A percentile compares a stretch with the other conserved stretches of the same genome.
phyloP scores from a whole-genome alignment of 1,284 basidiomycete species.

The Singerocomus inundabilis region DNA sequence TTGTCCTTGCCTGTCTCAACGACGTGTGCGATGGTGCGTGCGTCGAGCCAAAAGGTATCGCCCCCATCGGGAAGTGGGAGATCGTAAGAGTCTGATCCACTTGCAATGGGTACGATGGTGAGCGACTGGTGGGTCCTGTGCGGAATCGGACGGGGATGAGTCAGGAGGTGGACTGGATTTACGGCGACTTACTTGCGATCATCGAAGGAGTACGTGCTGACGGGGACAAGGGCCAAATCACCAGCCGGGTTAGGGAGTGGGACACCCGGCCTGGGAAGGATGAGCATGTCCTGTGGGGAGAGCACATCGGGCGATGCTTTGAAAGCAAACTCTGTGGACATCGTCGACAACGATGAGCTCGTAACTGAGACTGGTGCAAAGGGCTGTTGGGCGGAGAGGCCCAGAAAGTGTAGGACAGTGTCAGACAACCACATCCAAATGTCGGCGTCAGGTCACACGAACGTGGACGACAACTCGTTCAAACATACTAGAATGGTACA shows the following conservation, averaged over 20 bases:
- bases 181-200: conserved; percentile 60
- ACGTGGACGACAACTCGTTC: too few species aligned
- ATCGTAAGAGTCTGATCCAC: conserved; percentile 45
- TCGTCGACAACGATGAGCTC: conserved; percentile 21
- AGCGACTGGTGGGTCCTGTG: conserved; percentile 68
- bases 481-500: neutral
- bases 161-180: neutral
- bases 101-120: conserved; percentile 57
- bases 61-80: conserved; percentile 61
- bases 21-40: conserved; percentile 65
- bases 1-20: conserved; percentile 51
- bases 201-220: conserved; percentile 68
- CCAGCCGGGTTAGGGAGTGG: conserved; percentile 67
- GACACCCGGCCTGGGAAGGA: conserved; percentile 66
- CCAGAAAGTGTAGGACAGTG: conserved; percentile 40
- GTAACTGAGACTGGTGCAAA: conserved; percentile 28
- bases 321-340: conserved; percentile 49
- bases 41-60: conserved; percentile 74
- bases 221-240: conserved; percentile 63
- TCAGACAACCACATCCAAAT: conserved; percentile 35
- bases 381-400: conserved; percentile 52
- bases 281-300: conserved; percentile 70
- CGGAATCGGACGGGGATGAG: neutral
- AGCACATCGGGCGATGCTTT: conserved; percentile 58
- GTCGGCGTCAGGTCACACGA: too few species aligned